Conservation (phyloP, 139 green algal genomes). For the Yamagishiella unicocca region DNA sequence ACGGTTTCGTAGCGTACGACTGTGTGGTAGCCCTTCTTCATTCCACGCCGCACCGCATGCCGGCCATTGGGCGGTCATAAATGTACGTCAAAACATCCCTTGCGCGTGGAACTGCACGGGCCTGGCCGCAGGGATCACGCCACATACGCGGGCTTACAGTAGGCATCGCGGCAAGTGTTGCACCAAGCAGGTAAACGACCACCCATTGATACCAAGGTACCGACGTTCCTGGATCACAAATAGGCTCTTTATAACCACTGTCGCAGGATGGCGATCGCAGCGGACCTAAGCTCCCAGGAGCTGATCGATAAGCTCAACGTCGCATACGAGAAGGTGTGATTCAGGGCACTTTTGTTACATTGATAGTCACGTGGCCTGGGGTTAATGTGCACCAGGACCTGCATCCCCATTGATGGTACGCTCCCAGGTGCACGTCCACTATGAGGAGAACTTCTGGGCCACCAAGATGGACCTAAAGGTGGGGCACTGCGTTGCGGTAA, state of each 20-base stretch:
- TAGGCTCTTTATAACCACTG: neutral
- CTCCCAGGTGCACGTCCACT: conserved; percentile 46
- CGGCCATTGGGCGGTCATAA: neutral
- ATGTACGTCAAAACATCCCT: neutral
- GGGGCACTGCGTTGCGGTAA: too few relatives aligned
- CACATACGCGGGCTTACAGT: neutral
- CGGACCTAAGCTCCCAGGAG: neutral
- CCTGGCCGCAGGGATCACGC: conserved; percentile 5
- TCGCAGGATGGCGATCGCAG: conserved; percentile 24
- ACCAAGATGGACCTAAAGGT: conserved; percentile 60
- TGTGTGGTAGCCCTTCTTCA: too few relatives aligned
- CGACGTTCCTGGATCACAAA: neutral
- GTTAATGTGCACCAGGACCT: too few relatives aligned
- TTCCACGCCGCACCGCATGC: too few relatives aligned
- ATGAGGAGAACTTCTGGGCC: conserved; percentile 86
- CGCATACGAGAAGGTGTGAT: conserved; percentile 54
- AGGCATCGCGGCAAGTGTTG: neutral
- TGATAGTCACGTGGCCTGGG: too few relatives aligned
- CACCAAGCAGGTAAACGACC: neutral
- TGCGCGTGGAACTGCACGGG: neutral
- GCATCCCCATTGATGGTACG: too few relatives aligned
- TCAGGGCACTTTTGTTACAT: too few relatives aligned
- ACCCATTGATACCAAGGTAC: too few relatives aligned
- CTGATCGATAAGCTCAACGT: conserved; percentile 48
- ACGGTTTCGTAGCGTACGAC: too few relatives aligned